phyloP scores from a whole-genome alignment of 306 rosid species.

The Coriaria nepalensis region DNA sequence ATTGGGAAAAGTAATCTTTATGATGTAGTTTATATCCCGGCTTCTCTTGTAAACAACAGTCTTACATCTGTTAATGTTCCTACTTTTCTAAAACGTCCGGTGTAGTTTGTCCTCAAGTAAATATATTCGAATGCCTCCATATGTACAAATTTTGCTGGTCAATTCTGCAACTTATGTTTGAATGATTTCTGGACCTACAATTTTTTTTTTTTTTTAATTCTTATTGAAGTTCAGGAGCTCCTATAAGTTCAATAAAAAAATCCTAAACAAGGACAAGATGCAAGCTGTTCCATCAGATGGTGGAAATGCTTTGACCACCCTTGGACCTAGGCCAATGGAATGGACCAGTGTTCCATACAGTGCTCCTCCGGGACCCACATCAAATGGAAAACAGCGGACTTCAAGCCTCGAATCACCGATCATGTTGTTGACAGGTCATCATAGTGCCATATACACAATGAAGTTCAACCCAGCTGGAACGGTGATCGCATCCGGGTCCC shows the following conservation, averaged over 20 bases:
- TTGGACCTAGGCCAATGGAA: slow-evolving; percentile 86
- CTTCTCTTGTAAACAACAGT: too few relatives aligned
- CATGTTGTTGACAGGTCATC: slow-evolving; percentile 80
- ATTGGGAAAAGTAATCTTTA: too few relatives aligned
- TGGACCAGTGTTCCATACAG: slow-evolving; percentile 65
- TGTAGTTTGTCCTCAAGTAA: too few relatives aligned
- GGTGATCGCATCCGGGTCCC: slow-evolving; percentile 84
- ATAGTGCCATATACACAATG: slow-evolving; percentile 80
- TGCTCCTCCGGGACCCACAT: slow-evolving; percentile 46
- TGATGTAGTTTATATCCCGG: too few relatives aligned
- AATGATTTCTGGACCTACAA: too few relatives aligned
- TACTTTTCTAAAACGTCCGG: too few relatives aligned
- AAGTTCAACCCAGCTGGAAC: slow-evolving; percentile 84
- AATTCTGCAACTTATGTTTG: too few relatives aligned
- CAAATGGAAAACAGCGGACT: slow-evolving; percentile 63
- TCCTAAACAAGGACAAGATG: slow-evolving; percentile 35
- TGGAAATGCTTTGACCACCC: slow-evolving; percentile 57
- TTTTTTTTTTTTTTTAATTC: background rate
- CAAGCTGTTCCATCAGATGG: slow-evolving; percentile 46
- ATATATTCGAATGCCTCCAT: too few relatives aligned
- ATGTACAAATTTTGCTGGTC: too few relatives aligned
- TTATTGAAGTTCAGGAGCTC: slow-evolving; percentile 9
- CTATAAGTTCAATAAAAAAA: slow-evolving; percentile 10
- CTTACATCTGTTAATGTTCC: too few relatives aligned
- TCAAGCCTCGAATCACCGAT: slow-evolving; percentile 83